These are phyloP conservation scores for Solanum sejunctum DNA, from an alignment of 257 asterid genomes.

Conservation along the genomic window DNA sequence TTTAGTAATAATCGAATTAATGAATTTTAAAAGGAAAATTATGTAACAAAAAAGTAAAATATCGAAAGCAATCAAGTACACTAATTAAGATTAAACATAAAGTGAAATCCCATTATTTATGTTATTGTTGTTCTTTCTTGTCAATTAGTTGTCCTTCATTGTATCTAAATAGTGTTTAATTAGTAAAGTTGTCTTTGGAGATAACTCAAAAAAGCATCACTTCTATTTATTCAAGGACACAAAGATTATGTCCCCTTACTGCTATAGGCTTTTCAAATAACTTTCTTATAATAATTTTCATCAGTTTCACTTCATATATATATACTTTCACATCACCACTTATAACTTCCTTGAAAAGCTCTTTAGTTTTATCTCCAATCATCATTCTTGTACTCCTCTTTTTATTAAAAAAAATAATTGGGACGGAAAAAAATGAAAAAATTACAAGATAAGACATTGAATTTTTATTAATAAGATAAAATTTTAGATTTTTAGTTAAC, in stretches of 20 bases:
- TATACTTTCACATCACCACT: neutral
- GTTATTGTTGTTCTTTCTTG: slow-evolving; percentile 35
- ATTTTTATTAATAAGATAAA: fast-evolving
- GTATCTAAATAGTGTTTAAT: neutral
- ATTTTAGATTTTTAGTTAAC: neutral
- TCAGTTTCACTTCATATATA: neutral
- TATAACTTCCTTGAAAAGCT: neutral
- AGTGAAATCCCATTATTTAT: slow-evolving; percentile 18
- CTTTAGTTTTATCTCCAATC: neutral
- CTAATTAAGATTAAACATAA: slow-evolving; percentile 11
- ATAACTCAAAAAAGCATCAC: slow-evolving; percentile 19
- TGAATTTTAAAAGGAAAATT: neutral
- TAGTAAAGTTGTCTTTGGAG: slow-evolving; percentile 28
- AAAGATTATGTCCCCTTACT: slow-evolving; percentile 38
- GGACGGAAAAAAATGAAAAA: too few species aligned
- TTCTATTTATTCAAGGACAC: slow-evolving; percentile 36
- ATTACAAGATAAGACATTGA: too few species aligned
- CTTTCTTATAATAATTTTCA: neutral
- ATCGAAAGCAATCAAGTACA: slow-evolving; percentile 11
- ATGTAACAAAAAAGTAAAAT: neutral
- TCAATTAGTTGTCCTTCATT: slow-evolving; percentile 37
- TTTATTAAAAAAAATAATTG: too few species aligned
- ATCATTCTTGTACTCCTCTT: neutral
- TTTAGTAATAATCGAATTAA: neutral
- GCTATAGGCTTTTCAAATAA: neutral